phyloP scores from a whole-genome alignment of 441 rosid genomes.

The Arabidopsis lyrata region DNA sequence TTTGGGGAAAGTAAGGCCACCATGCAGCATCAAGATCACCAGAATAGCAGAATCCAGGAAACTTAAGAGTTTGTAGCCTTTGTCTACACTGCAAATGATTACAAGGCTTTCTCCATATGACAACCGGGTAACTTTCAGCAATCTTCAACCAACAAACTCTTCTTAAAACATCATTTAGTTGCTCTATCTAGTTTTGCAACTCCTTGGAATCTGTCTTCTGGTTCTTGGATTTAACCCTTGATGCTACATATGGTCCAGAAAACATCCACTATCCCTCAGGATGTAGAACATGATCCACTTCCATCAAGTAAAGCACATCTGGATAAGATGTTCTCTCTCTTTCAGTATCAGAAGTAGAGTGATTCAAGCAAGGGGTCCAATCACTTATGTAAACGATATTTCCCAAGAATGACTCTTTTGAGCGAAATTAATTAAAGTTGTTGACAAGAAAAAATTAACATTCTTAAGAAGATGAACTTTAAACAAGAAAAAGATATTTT shows the following conservation, averaged over 20 bases:
- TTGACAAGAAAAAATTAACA: no score
- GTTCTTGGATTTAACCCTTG: constrained; percentile 51
- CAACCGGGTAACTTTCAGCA: constrained; percentile 57
- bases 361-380: background rate
- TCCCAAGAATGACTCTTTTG: no score
- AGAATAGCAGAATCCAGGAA: constrained; percentile 50
- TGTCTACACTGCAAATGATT: constrained; percentile 60
- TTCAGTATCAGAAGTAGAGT: constrained; percentile 29
- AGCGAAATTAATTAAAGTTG: no score
- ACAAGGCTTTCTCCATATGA: constrained; percentile 72
- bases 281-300: constrained; percentile 70
- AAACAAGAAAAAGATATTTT: background rate
- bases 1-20: constrained; percentile 46
- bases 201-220: constrained; percentile 52
- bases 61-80: constrained; percentile 44
- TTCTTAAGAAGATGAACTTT: background rate
- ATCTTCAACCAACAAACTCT: constrained; percentile 75
- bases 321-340: constrained; percentile 36
- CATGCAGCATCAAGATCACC: constrained; percentile 59
- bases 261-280: constrained; percentile 73
- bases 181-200: constrained; percentile 56
- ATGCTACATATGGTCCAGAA: constrained; percentile 71
- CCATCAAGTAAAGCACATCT: constrained; percentile 74
- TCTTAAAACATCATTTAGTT: constrained; percentile 58
- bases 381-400: no score